Conservation (phyloP, 2,329 filamentous ascomycete genomes). For the Colletotrichum tropicicola region DNA sequence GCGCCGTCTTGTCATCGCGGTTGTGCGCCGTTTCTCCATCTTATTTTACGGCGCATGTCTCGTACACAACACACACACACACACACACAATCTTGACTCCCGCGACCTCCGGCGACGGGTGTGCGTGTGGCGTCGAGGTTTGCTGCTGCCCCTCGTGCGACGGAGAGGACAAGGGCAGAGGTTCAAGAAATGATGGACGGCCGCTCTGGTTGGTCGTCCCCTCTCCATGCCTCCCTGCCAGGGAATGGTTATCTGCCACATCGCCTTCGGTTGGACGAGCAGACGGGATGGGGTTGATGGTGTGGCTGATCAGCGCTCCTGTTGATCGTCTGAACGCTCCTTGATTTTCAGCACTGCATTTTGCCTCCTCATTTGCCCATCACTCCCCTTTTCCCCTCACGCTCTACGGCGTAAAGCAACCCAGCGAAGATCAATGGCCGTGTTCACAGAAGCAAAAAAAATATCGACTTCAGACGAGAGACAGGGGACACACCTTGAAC, state of each 20-base stretch:
- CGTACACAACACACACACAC: not conserved
- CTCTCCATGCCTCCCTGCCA: not conserved
- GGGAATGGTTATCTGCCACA: not conserved
- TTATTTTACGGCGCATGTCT: no score
- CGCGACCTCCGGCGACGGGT: not conserved
- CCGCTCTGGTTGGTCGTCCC: no score
- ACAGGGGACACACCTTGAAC: conserved; percentile 4
- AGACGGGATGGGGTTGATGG: not conserved
- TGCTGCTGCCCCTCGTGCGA: no score
- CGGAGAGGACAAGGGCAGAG: no score
- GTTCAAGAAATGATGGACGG: no score
- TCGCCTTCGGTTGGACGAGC: not conserved
- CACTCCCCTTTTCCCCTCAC: not conserved
- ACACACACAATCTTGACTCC: no score
- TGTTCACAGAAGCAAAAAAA: not conserved
- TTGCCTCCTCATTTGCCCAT: not conserved
- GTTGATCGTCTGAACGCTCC: conserved; percentile 12
- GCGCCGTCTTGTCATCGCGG: no score
- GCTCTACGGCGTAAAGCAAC: not conserved
- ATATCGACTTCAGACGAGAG: not conserved
- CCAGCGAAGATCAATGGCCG: not conserved
- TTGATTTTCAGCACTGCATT: no score
- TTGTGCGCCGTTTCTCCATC: no score
- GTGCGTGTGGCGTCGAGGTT: not conserved
- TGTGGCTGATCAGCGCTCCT: conserved; percentile 23